Base-by-base conservation (phyloP, 1,139 yeast genomes). In the Torulaspora globosa region DNA sequence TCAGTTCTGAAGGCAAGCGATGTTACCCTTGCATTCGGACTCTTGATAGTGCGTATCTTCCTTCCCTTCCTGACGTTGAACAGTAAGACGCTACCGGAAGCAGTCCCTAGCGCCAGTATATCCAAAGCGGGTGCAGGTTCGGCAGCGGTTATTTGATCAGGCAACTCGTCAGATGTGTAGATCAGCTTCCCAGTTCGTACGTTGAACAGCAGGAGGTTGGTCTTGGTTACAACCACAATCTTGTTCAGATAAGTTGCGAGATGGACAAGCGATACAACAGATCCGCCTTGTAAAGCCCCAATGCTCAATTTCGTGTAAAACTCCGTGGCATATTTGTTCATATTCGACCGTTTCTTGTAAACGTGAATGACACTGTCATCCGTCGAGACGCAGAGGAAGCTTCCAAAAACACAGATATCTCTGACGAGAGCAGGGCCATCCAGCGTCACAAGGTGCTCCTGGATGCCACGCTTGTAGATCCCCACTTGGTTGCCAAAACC, bases 231-330 rank as follows among this genome's bases (percentile, higher is more conserved):
- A 29, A 92, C 80, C 1, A 85, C 84, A 31, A 94, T 70, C 63
- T 94, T 94, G 71, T 94, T 94, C 62, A 94, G 70, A 63, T 92
- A 90, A 0, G 99, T 92, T 32, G 97, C 89, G 41, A 95, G 84
- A 66, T 94, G 99, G 9, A 79, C 60, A 23, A 89, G 57, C 29
- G 82, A 82, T 10, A 84, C 82, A 26, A 92, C 75, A 2, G 72
- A 74, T 26, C 63, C 63, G 29, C 96, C 96, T 54, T 82, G 82
- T 12, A 82, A 67, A 26, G 71, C 66, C 2, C 82, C 73, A 41
- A 87, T 68, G 42, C 71, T 66, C 44, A 88, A 68, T 11, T 80
- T 72, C 3, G 95, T 81, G 65, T 89, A 84, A 48, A 77, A 75
- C 55, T 80, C 84, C 15, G 81, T 74, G 15, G 88, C 76, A 52